Conservation (phyloP, 441 rosid genomes). For the Corymbia calophylla region DNA sequence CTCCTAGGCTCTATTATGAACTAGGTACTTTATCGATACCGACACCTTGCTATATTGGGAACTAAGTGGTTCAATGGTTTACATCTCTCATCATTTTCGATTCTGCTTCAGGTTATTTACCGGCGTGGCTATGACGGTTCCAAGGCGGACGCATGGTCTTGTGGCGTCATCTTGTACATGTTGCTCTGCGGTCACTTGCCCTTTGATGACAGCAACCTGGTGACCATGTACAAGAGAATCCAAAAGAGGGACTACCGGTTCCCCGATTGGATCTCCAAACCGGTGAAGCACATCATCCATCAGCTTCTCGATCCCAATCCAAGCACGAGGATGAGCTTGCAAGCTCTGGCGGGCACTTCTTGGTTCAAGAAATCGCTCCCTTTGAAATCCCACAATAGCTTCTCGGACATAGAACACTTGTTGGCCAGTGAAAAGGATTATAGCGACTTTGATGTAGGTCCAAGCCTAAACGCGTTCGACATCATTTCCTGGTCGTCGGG, state of each 20-base stretch:
- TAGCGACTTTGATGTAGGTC: not conserved
- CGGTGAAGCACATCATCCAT: not conserved
- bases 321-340: not conserved
- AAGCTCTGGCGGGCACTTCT: not conserved
- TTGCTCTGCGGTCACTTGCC: constrained; percentile 60
- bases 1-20: not conserved
- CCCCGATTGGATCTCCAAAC: not conserved
- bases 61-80: not conserved
- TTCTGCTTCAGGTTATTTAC: constrained; percentile 12
- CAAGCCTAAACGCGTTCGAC: not conserved
- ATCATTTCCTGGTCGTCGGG: not conserved
- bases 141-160: constrained; percentile 89
- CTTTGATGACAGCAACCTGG: constrained; percentile 47
- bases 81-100: not conserved
- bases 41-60: not conserved
- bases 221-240: constrained; percentile 48
- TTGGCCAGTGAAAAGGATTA: not conserved
- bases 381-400: constrained; percentile 2
- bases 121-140: constrained; percentile 63
- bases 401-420: not conserved
- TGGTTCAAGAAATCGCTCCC: constrained; percentile 51
- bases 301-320: not conserved
- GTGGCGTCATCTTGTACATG: constrained; percentile 70
- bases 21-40: not conserved
- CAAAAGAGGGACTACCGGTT: constrained; percentile 4